Evolutionary conservation across 768 basidiomycete species (phyloP).

Genomic region (Rhodotorula diobovata): DNA sequence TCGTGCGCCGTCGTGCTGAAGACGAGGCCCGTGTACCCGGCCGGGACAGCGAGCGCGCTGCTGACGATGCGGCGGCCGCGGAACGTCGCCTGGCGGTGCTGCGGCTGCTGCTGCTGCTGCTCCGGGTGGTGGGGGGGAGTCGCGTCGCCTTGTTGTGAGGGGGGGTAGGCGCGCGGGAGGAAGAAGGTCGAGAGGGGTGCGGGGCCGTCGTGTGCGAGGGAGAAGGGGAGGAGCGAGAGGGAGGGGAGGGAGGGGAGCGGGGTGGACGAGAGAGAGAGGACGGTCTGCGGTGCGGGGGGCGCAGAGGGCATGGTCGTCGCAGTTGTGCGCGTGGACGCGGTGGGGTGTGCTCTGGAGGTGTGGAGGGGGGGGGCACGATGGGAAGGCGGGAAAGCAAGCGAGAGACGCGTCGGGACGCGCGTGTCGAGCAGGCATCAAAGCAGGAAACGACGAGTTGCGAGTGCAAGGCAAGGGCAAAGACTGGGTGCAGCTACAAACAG

Average conservation of each 20-base stretch:
- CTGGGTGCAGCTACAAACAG: not conserved
- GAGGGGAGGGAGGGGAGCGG: not conserved
- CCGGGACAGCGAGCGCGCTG: not conserved
- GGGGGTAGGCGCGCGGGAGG: slow-evolving; percentile 17
- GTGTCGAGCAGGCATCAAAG: not conserved
- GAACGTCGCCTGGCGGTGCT: slow-evolving; percentile 21
- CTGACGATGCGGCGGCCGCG: slow-evolving; percentile 16
- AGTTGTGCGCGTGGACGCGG: too few relatives aligned
- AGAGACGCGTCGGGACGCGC: not conserved
- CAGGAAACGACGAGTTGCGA: not conserved
- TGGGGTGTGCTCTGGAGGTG: too few relatives aligned
- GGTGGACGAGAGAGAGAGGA: not conserved
- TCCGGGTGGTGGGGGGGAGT: not conserved
- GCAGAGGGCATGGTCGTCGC: not conserved
- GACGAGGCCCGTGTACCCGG: slow-evolving; percentile 20
- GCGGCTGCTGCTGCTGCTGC: not conserved
- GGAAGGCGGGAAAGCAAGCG: not conserved
- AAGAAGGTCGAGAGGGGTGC: slow-evolving; percentile 27
- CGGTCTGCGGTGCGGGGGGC: not conserved
- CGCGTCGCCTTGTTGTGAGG: not conserved
- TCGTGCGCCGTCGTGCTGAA: not conserved
- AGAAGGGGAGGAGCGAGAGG: slow-evolving; percentile 29
- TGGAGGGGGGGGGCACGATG: too few relatives aligned
- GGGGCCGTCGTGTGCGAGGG: slow-evolving; percentile 20
- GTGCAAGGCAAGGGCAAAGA: not conserved